Evolutionary conservation across 805 yeast genomes (phyloP).

Genomic region (Spathaspora passalidarum): DNA sequence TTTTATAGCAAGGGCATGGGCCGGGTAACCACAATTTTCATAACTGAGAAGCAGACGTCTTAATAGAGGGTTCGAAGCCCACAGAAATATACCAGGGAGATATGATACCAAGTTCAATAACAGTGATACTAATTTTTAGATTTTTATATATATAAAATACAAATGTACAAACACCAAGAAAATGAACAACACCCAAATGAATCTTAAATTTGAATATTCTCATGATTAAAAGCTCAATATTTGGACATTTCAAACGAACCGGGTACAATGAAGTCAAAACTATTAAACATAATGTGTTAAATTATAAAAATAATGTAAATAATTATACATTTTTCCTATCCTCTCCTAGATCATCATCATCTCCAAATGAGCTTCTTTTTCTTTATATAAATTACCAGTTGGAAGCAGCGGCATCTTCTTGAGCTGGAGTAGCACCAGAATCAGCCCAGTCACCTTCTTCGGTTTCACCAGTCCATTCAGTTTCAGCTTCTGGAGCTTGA

Average conservation of each 20-base stretch:
- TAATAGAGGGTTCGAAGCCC: too few relatives aligned
- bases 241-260: not conserved
- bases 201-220: not conserved
- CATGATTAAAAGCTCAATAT: not conserved
- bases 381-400: slow-evolving; percentile 36
- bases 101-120: too few relatives aligned
- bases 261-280: not conserved
- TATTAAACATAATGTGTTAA: slow-evolving; percentile 4
- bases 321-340: slow-evolving; percentile 2
- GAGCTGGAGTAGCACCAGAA: slow-evolving; percentile 52
- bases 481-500: slow-evolving; percentile 57
- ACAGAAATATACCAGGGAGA: too few relatives aligned
- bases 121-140: not conserved
- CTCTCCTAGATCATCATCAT: not conserved
- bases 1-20: not conserved
- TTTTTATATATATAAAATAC: not conserved
- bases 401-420: slow-evolving; percentile 72
- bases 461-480: slow-evolving; percentile 56
- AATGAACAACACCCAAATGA: not conserved
- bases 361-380: slow-evolving; percentile 1
- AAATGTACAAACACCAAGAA: not conserved
- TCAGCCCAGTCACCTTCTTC: slow-evolving; percentile 67
- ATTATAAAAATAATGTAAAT: slow-evolving; percentile 1
- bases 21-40: not conserved
- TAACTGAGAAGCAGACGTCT: too few relatives aligned